A percentile compares a stretch with the other conserved stretches of the same genome.
Evolutionary conservation across 2,329 filamentous ascomycete species (phyloP).

Genomic region (Exophiala phaeomuriformis): DNA sequence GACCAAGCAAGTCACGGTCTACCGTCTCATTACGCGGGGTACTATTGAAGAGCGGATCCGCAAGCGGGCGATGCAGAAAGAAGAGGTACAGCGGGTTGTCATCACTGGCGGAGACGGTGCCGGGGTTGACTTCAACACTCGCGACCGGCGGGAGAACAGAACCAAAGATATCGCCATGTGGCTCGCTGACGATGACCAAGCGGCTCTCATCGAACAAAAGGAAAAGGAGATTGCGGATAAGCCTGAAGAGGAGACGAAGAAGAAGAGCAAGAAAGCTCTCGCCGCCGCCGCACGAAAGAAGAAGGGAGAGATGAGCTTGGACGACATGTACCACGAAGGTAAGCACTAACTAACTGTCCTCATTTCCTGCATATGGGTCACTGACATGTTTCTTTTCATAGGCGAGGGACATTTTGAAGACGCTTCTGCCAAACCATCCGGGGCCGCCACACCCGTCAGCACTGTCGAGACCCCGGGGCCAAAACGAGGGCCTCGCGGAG

Average conservation of each 20-base stretch:
- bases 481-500: constrained; percentile 53
- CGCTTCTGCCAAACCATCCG: constrained; percentile 69
- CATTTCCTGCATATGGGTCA: constrained; percentile 20
- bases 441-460: constrained; percentile 72
- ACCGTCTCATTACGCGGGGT: constrained; percentile 90
- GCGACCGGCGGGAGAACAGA: constrained; percentile 76
- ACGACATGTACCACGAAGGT: constrained; percentile 99
- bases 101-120: constrained; percentile 78
- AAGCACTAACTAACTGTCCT: constrained; percentile 36
- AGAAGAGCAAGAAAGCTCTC: constrained; percentile 51
- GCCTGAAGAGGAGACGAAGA: constrained; percentile 53
- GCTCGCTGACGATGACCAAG: constrained; percentile 95
- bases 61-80: constrained; percentile 93
- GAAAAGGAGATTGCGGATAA: constrained; percentile 74
- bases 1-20: constrained; percentile 91
- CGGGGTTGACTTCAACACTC: constrained; percentile 93
- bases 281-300: constrained; percentile 41
- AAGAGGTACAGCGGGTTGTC: constrained; percentile 95
- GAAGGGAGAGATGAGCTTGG: constrained; percentile 59
- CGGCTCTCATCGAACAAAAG: constrained; percentile 83
- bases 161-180: constrained; percentile 99
- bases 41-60: constrained; percentile 98
- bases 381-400: constrained; percentile 35
- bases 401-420: constrained; percentile 97
- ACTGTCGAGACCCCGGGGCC: constrained; percentile 42